Evolutionary conservation across 1,139 yeast genomes (phyloP).

Genomic region (Zygosaccharomyces pseudobailii): DNA sequence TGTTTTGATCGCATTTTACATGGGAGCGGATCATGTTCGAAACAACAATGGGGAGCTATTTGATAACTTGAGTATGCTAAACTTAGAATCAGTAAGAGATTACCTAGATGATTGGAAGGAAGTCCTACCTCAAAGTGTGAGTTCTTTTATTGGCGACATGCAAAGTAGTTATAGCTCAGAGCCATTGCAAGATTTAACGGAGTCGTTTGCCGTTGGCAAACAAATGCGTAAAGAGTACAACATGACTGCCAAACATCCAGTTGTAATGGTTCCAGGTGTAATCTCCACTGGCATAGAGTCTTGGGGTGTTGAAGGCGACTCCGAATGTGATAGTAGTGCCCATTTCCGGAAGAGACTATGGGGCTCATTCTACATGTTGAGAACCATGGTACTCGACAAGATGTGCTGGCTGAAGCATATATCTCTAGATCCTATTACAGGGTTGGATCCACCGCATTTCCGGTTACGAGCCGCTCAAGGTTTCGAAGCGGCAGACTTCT

Average conservation of each 20-base stretch:
- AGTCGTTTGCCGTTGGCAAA: constrained; percentile 83
- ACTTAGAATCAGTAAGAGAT: constrained; percentile 47
- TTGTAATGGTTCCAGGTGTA: constrained; percentile 92
- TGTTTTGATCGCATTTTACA: constrained; percentile 55
- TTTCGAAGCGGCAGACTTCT: constrained; percentile 94
- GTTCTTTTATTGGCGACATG: constrained; percentile 55
- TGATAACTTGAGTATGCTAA: constrained; percentile 45
- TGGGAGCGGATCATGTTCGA: constrained; percentile 40
- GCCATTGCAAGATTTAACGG: constrained; percentile 51
- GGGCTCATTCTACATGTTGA: constrained; percentile 95
- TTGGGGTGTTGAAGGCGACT: constrained; percentile 75
- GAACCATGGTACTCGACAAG: constrained; percentile 88
- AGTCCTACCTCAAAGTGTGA: constrained; percentile 60
- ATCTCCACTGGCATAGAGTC: constrained; percentile 92
- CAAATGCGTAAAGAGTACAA: constrained; percentile 52
- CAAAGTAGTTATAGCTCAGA: constrained; percentile 33
- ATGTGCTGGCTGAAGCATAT: constrained; percentile 90
- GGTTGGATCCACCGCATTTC: constrained; percentile 82
- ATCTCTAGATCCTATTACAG: constrained; percentile 84
- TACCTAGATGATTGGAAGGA: constrained; percentile 63
- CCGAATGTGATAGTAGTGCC: constrained; percentile 75
- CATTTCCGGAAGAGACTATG: constrained; percentile 89
- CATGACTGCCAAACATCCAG: constrained; percentile 60
- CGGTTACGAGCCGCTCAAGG: constrained; percentile 90
- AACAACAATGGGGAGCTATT: constrained; percentile 32